Evolutionary conservation across 2,329 filamentous ascomycete genomes (phyloP).

Genomic region (Paracoccidioides lutzii): DNA sequence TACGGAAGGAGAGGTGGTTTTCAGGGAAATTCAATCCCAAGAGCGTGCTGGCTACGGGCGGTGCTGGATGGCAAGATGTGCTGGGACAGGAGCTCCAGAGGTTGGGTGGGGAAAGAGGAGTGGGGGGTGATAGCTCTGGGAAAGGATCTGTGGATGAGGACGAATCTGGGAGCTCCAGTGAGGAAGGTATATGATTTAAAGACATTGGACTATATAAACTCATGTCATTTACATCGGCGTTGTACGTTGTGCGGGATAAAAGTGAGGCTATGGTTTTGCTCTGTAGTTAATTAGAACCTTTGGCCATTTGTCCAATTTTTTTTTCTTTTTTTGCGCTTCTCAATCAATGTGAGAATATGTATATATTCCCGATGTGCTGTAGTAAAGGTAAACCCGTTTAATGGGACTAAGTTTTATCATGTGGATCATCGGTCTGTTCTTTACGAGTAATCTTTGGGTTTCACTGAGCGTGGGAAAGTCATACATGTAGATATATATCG

Average conservation of each 20-base stretch:
- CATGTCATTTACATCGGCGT: neutral
- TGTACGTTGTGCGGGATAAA: neutral
- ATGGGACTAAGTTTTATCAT: too few species aligned
- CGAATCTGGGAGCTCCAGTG: conserved; percentile 9
- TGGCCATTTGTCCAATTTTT: too few species aligned
- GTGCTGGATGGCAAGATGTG: conserved; percentile 28
- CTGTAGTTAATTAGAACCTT: too few species aligned
- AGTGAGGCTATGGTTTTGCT: neutral
- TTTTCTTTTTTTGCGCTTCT: too few species aligned
- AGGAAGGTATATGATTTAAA: conserved; percentile 6
- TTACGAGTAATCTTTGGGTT: too few species aligned
- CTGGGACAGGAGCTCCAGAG: conserved; percentile 15
- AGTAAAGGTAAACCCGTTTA: too few species aligned
- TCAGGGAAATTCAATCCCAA: conserved; percentile 45
- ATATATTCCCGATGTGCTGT: too few species aligned
- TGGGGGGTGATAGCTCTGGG: neutral
- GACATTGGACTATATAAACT: too few species aligned
- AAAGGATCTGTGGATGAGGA: conserved; percentile 4
- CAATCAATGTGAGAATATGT: too few species aligned
- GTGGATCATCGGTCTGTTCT: too few species aligned
- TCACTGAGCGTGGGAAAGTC: too few species aligned
- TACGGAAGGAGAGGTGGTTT: conserved; percentile 62
- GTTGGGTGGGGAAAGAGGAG: neutral
- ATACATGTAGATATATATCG: too few species aligned
- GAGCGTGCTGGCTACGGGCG: conserved; percentile 53